These are phyloP conservation scores for Westerdykella aurantiaca DNA, from an alignment of 2,329 filamentous ascomycete species.

Conservation along the genomic window DNA sequence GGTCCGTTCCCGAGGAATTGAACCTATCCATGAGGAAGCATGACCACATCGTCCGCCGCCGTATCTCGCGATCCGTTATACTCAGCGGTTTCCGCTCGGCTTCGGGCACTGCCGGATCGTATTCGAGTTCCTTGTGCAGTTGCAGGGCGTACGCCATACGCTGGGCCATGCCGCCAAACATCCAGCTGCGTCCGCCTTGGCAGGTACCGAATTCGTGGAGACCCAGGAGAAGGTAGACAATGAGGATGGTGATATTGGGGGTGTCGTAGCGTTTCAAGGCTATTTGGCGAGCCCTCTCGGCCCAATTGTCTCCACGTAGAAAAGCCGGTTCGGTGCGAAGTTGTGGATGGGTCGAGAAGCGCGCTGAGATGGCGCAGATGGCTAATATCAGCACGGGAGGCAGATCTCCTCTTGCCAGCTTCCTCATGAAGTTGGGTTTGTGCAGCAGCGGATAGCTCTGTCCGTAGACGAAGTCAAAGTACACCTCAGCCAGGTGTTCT, in stretches of 20 bases:
- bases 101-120: slow-evolving; percentile 65
- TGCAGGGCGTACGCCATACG: slow-evolving; percentile 96
- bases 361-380: slow-evolving; percentile 89
- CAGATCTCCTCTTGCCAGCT: slow-evolving; percentile 69
- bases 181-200: slow-evolving; percentile 93
- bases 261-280: slow-evolving; percentile 83
- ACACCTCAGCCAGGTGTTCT: slow-evolving; percentile 87
- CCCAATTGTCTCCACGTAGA: slow-evolving; percentile 86
- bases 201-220: slow-evolving; percentile 96
- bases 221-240: slow-evolving; percentile 79
- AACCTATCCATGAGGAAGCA: slow-evolving; percentile 97
- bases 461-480: slow-evolving; percentile 93
- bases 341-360: slow-evolving; percentile 85
- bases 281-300: slow-evolving; percentile 77
- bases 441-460: slow-evolving; percentile 92
- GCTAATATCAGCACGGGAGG: slow-evolving; percentile 90
- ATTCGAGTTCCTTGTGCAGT: slow-evolving; percentile 83
- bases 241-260: slow-evolving; percentile 93
- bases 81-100: slow-evolving; percentile 62
- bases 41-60: slow-evolving; percentile 93
- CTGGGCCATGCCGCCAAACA: slow-evolving; percentile 88
- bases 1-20: slow-evolving; percentile 89
- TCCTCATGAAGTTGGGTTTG: slow-evolving; percentile 95
- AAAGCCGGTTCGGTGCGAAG: slow-evolving; percentile 73
- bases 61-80: slow-evolving; percentile 88